Evolutionary conservation across 768 basidiomycete genomes (phyloP), one percentile per base, ranked within the genome.

Genomic region (Pholiota microspora): DNA sequence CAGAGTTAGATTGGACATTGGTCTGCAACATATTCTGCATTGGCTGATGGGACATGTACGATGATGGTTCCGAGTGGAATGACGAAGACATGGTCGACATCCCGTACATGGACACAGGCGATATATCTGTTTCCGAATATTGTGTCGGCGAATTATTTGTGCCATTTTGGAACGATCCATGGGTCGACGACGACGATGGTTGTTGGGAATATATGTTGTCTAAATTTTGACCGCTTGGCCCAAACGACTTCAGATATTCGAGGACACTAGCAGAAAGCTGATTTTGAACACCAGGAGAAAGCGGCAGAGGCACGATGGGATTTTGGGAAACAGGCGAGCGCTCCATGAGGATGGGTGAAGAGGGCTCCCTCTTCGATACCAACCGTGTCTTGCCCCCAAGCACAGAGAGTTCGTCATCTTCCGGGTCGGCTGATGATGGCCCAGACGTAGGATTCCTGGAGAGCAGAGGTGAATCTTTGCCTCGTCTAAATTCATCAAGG

Each of bases 311-410:
- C 7, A 90, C 84, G 23, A 89, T 77, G 2, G 88, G 88, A 60
- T 88, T 85, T 45, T 77, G 78, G 8, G 87, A 83, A n/a, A 73
- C 80, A 7, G 89, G 89, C 7, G 88, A 90, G 36, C 83, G 79
- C 21, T 88, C 83, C 45, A 81, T 61, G 24, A 85, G 66, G 31
- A 74, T 72, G 1, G 81, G 81, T 13, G 84, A 83, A 32, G 75
- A 66, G 0, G 81, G 79, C 56, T 86, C 83, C 57, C 76, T 84
- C 73, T 82, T 80, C 44, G 76, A 77, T 6, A 88, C 83, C 16
- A 86, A 72, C 9, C 86, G 79, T 3, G 86, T 86, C 67, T 79
- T 83, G 15, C 86, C 86, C 29, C 86, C 86, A 10, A 88, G 71
- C 5, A 82, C 74, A 7, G 82, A 75, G 5, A 88, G 73, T 54